These are phyloP conservation scores for Grammothele lineata DNA, from an alignment of 768 basidiomycete genomes.

Conservation along the genomic window DNA sequence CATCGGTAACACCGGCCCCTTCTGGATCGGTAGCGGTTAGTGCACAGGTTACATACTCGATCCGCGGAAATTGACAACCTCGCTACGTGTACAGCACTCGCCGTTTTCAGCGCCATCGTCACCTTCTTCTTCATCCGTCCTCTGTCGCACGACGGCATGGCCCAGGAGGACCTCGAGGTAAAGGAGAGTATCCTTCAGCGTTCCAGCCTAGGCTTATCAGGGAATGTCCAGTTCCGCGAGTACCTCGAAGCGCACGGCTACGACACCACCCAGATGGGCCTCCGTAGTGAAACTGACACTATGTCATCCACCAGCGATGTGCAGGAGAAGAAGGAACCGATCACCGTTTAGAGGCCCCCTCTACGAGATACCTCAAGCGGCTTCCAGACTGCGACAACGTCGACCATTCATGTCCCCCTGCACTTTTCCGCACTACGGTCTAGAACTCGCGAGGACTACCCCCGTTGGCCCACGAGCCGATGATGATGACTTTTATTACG, in stretches of 20 bases:
- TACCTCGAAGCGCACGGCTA: conserved; percentile 79
- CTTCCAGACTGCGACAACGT: too few relatives aligned
- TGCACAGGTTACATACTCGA: conserved; percentile 11
- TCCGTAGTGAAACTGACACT: conserved; percentile 26
- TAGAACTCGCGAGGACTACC: too few relatives aligned
- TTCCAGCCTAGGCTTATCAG: too few relatives aligned
- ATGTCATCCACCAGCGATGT: conserved; percentile 8
- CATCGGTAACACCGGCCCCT: conserved; percentile 77
- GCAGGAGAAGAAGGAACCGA: conserved; percentile 19
- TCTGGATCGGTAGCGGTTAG: conserved; percentile 78
- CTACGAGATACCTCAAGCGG: too few relatives aligned
- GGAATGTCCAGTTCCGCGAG: conserved; percentile 66
- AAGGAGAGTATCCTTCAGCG: too few relatives aligned
- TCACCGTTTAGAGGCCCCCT: not conserved
- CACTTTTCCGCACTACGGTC: too few relatives aligned
- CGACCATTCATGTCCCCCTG: too few relatives aligned
- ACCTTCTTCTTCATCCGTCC: conserved; percentile 73
- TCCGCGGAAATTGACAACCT: too few relatives aligned
- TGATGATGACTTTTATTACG: too few relatives aligned
- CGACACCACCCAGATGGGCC: conserved; percentile 73
- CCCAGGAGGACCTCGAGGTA: conserved; percentile 64
- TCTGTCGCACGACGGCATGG: conserved; percentile 74
- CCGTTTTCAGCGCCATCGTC: conserved; percentile 70
- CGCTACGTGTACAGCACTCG: conserved; percentile 53
- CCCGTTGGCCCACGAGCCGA: too few relatives aligned